A percentile compares a stretch with the other conserved stretches of the same genome.
These are phyloP conservation scores for Datura wrightii DNA, from an alignment of 257 asterid species.

Conservation along the genomic window DNA sequence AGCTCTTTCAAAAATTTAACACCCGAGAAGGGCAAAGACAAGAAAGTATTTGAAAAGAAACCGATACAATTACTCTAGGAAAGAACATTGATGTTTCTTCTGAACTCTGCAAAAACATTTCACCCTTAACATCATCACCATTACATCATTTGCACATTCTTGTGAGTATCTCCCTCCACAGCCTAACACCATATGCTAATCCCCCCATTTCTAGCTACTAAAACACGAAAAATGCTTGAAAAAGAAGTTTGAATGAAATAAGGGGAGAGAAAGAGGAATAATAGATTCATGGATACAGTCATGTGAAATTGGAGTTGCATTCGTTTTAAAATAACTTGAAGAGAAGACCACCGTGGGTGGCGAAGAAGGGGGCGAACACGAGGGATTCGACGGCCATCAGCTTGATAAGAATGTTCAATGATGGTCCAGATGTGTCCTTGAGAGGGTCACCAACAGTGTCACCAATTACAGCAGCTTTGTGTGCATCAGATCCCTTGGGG, in stretches of 20 bases:
- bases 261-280: neutral
- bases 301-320: neutral
- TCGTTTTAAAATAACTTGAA: conserved; percentile 62
- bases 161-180: conserved; percentile 33
- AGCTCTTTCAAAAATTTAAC: neutral
- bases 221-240: conserved; percentile 34
- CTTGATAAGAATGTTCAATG: conserved; percentile 81
- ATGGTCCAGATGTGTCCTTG: conserved; percentile 91
- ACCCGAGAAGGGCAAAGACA: neutral
- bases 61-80: conserved; percentile 23
- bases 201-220: conserved; percentile 36
- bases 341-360: conserved; percentile 83
- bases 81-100: conserved; percentile 32
- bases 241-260: conserved; percentile 32
- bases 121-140: conserved; percentile 32
- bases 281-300: conserved; percentile 20
- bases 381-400: conserved; percentile 87
- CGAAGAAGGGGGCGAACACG: conserved; percentile 85
- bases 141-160: neutral
- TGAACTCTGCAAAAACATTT: conserved; percentile 28
- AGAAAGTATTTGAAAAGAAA: neutral
- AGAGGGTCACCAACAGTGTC: conserved; percentile 88
- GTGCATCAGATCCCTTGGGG: conserved; percentile 83
- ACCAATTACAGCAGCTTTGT: conserved; percentile 88
- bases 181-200: conserved; percentile 34